These are phyloP conservation scores for Helotiales sp. DNA, from an alignment of 2,329 filamentous ascomycete genomes.

Conservation along the genomic window DNA sequence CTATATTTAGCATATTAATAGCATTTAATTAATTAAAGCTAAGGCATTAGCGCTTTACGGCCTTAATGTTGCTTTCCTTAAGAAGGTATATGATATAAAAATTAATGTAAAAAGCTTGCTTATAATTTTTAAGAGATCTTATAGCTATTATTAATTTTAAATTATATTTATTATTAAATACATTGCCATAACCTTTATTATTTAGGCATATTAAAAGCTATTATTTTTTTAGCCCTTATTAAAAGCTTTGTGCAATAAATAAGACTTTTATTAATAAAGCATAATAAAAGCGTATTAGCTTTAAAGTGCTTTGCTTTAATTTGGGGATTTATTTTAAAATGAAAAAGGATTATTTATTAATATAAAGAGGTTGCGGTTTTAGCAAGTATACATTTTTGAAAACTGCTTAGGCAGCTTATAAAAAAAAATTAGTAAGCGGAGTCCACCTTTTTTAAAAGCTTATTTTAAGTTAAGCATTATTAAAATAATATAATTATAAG, in stretches of 20 bases:
- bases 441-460: background rate
- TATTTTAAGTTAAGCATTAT: background rate
- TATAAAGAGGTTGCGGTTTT: background rate
- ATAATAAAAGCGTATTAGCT: background rate
- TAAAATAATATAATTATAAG: background rate
- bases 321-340: background rate
- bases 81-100: background rate
- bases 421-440: background rate
- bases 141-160: background rate
- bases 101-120: background rate
- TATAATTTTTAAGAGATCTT: background rate
- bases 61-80: background rate
- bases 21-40: background rate
- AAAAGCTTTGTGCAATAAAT: background rate
- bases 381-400: constrained; percentile 4
- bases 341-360: background rate
- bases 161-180: background rate
- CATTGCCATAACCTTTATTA: constrained; percentile 1
- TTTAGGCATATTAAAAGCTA: background rate
- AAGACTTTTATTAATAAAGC: background rate
- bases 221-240: background rate
- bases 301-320: background rate
- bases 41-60: background rate
- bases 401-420: background rate
- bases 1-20: background rate